phyloP scores from a whole-genome alignment of 1,284 basidiomycete genomes.

The Apiotrichum veenhuisii region DNA sequence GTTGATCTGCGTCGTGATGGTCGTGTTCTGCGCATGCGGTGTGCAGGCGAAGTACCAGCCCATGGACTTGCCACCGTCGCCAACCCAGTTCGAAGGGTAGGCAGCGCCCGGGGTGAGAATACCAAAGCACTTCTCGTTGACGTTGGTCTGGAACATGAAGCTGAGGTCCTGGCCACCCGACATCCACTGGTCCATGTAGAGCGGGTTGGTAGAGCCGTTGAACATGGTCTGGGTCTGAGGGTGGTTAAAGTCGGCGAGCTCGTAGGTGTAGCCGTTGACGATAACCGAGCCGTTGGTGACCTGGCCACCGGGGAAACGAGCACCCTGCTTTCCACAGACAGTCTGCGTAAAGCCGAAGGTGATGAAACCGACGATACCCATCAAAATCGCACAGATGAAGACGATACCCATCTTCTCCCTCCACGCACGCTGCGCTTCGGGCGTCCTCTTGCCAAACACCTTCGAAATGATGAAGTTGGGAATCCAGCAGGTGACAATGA shows the following conservation, averaged over 20 bases:
- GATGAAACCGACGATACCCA: conserved; percentile 93
- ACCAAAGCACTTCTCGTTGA: conserved; percentile 73
- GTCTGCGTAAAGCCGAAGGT: conserved; percentile 98
- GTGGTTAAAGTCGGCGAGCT: conserved; percentile 80
- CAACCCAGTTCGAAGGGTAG: conserved; percentile 61
- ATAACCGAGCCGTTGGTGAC: conserved; percentile 79
- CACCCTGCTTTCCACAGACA: conserved; percentile 79
- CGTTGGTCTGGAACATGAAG: conserved; percentile 89
- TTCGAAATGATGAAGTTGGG: conserved; percentile 65
- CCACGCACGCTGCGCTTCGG: conserved; percentile 92
- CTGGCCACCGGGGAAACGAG: conserved; percentile 69
- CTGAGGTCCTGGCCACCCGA: conserved; percentile 82
- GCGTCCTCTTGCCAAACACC: conserved; percentile 70
- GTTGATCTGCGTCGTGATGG: conserved; percentile 63
- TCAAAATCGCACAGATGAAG: conserved; percentile 69
- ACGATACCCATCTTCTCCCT: conserved; percentile 96
- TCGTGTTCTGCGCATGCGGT: conserved; percentile 70
- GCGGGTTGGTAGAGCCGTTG: conserved; percentile 74
- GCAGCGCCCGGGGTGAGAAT: conserved; percentile 65
- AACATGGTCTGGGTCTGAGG: conserved; percentile 61
- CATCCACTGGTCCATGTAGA: conserved; percentile 71
- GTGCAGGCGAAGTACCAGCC: conserved; percentile 96
- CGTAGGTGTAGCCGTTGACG: conserved; percentile 90
- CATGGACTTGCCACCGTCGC: conserved; percentile 55
- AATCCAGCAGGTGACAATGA: conserved; percentile 76